These are phyloP conservation scores for Cordyceps cicadae DNA, from an alignment of 2,329 filamentous ascomycete genomes.

Conservation along the genomic window DNA sequence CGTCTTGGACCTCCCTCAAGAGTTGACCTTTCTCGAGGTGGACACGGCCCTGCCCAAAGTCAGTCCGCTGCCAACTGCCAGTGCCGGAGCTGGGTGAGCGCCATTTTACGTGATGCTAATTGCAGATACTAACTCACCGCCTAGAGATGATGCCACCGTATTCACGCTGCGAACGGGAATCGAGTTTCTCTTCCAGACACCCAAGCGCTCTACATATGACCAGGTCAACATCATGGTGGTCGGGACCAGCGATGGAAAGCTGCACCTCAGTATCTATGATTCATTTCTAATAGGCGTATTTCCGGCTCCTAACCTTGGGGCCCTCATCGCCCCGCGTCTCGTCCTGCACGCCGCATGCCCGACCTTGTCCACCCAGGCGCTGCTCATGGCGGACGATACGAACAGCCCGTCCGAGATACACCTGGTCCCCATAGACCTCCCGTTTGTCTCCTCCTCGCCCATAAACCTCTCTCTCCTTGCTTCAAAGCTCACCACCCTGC, in stretches of 20 bases:
- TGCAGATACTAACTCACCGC: slow-evolving; percentile 14
- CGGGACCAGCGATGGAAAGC: slow-evolving; percentile 59
- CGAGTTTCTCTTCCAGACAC: slow-evolving; percentile 59
- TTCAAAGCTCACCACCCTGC: slow-evolving; percentile 77
- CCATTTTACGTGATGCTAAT: background rate
- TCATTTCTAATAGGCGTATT: slow-evolving; percentile 72
- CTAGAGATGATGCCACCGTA: slow-evolving; percentile 46
- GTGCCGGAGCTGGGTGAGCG: slow-evolving; percentile 54
- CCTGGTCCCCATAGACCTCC: slow-evolving; percentile 72
- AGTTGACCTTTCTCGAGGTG: slow-evolving; percentile 66
- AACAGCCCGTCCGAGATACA: slow-evolving; percentile 29
- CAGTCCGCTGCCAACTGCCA: slow-evolving; percentile 55
- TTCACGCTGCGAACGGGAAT: slow-evolving; percentile 64
- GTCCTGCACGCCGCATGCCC: slow-evolving; percentile 63
- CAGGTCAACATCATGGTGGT: slow-evolving; percentile 73
- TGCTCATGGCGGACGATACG: slow-evolving; percentile 46
- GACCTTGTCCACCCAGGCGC: slow-evolving; percentile 64
- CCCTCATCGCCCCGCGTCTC: slow-evolving; percentile 26
- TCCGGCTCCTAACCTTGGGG: slow-evolving; percentile 33
- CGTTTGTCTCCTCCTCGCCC: slow-evolving; percentile 69
- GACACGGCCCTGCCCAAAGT: slow-evolving; percentile 70
- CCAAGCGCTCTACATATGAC: slow-evolving; percentile 57
- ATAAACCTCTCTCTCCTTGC: slow-evolving; percentile 77
- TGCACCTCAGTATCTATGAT: slow-evolving; percentile 78
- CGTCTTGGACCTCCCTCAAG: slow-evolving; percentile 57